phyloP scores from a whole-genome alignment of 2,329 filamentous ascomycete species.

The Penicillium sp. region DNA sequence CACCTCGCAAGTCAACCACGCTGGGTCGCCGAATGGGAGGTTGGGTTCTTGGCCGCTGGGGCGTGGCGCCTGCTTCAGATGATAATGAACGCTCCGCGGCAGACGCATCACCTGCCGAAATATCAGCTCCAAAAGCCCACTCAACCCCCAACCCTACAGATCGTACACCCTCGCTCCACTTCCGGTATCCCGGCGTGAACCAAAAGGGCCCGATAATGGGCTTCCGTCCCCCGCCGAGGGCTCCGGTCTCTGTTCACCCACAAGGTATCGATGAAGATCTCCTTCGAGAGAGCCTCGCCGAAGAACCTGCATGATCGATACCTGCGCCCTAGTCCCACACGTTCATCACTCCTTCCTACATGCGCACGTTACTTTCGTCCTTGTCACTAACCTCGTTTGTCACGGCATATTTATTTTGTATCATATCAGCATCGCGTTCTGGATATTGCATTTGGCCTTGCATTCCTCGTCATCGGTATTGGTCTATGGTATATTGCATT shows the following conservation, averaged over 20 bases:
- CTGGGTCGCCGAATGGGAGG: conserved; percentile 59
- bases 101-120: conserved; percentile 8
- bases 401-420: too few relatives aligned
- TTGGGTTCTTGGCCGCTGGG: conserved; percentile 65
- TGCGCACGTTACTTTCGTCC: too few relatives aligned
- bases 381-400: too few relatives aligned
- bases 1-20: conserved; percentile 29
- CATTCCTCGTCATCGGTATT: too few relatives aligned
- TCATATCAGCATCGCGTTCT: too few relatives aligned
- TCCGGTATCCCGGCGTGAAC: conserved; percentile 69
- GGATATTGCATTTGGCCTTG: too few relatives aligned
- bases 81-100: conserved; percentile 7
- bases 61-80: conserved; percentile 46
- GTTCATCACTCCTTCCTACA: conserved; percentile 3
- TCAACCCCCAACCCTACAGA: conserved; percentile 57
- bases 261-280: conserved; percentile 59
- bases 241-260: conserved; percentile 58
- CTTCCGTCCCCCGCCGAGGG: conserved; percentile 58
- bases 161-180: conserved; percentile 59
- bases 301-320: conserved; percentile 30
- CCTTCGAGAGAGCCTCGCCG: conserved; percentile 58
- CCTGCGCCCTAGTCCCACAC: not conserved
- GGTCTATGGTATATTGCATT: too few relatives aligned
- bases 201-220: conserved; percentile 72
- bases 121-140: conserved; percentile 16